Evolutionary conservation across 1,284 basidiomycete species (phyloP).

Genomic region (Xerocomus cyaneibrunnescens): DNA sequence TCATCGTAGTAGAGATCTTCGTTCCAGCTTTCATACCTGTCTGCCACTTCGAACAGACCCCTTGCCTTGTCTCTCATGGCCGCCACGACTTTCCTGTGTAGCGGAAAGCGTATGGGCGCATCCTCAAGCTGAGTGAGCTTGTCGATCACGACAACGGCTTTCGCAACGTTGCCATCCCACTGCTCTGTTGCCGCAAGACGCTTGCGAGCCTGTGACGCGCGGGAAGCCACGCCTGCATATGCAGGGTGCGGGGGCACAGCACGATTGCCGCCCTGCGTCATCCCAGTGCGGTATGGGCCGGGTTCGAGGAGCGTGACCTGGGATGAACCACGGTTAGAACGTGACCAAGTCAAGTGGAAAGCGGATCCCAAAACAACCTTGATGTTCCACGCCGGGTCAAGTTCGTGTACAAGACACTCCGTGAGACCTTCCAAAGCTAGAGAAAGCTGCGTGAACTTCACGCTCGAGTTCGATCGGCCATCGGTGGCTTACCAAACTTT

Average conservation of each 20-base stretch:
- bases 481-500: conserved; percentile 22
- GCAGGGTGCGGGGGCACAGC: conserved; percentile 18
- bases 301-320: conserved; percentile 27
- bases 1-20: conserved; percentile 19
- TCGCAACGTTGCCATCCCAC: conserved; percentile 18
- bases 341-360: no score
- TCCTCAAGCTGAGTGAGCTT: conserved; percentile 18
- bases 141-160: conserved; percentile 20
- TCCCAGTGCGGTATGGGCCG: conserved; percentile 25
- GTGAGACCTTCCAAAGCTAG: conserved; percentile 33
- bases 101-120: conserved; percentile 19
- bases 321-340: background rate
- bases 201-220: conserved; percentile 7
- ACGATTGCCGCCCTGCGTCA: conserved; percentile 3
- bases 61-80: conserved; percentile 20
- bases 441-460: background rate
- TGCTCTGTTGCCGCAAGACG: background rate
- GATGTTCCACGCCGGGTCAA: conserved; percentile 36
- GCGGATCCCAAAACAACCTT: conserved; percentile 4
- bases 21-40: conserved; percentile 25
- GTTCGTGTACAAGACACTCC: conserved; percentile 24
- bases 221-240: conserved; percentile 16
- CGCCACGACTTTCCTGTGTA: conserved; percentile 18
- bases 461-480: background rate
- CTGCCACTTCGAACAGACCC: conserved; percentile 10